These are phyloP conservation scores for Actinomortierella wolfii DNA, from an alignment of 371 early-diverging fungal species.

Conservation along the genomic window DNA sequence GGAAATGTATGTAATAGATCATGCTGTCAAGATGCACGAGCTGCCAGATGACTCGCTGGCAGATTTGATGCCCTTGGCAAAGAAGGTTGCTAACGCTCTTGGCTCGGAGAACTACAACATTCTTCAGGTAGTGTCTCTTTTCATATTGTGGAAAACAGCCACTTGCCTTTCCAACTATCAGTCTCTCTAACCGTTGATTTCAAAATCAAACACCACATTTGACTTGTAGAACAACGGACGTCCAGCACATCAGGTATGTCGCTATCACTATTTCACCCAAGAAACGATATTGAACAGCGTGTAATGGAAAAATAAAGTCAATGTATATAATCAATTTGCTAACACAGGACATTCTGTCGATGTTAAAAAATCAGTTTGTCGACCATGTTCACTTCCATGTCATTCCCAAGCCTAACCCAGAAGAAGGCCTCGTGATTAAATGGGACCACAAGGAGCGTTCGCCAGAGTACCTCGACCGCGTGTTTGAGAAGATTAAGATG, in stretches of 20 bases:
- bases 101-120: constrained; percentile 87
- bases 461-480: too few species aligned
- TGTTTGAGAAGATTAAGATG: too few species aligned
- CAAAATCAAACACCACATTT: too few species aligned
- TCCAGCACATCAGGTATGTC: constrained; percentile 68
- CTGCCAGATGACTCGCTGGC: constrained; percentile 84
- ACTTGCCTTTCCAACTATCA: too few species aligned
- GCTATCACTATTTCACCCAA: neutral
- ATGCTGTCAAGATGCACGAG: constrained; percentile 89
- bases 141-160: too few species aligned
- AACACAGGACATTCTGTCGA: too few species aligned
- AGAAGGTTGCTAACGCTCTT: constrained; percentile 78
- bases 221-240: constrained; percentile 81
- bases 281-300: too few species aligned
- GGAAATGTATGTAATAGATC: too few species aligned
- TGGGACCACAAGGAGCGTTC: constrained; percentile 66
- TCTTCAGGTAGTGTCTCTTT: constrained; percentile 89
- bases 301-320: too few species aligned
- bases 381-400: constrained; percentile 93
- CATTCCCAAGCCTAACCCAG: constrained; percentile 77
- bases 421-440: constrained; percentile 72
- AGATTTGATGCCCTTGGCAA: constrained; percentile 86
- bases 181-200: too few species aligned
- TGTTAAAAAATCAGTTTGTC: too few species aligned
- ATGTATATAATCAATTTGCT: too few species aligned